Evolutionary conservation across 2,329 filamentous ascomycete genomes (phyloP), one percentile per base, ranked within the genome.

Genomic region (Ophiostoma quercus): DNA sequence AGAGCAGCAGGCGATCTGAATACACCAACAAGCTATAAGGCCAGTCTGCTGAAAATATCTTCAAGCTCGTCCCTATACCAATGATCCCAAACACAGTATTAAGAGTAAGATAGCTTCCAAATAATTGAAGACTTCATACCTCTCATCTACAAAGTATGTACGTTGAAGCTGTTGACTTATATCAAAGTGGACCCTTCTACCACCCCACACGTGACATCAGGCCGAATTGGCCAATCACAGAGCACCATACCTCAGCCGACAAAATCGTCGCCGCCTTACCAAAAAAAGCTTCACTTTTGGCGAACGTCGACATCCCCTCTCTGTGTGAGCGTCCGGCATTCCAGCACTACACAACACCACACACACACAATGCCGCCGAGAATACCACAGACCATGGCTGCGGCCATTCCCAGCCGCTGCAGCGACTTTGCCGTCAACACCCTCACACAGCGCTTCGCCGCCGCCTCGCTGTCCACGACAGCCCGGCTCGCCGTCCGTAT

Each of bases 281-380:
- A 11, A 16, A 43, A 43, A 66, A 66, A 66, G 63, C 63, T 66
- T 66, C 63, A 66, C 63, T 25, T 25, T 47, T 66, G 16, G 63
- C 41, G 19, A 39, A n/a, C 34, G 22, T 57, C 51, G 57, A 62
- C 57, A 25, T 34, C 25, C 57, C 57, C 57, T 62, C 57, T 62
- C 57, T 32, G 12, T 29, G 57, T 62, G 57, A 62, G 57, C 57
- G 22, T 62, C 14, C 12, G 32, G 57, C 25, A 62, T 7, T 62
- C 7, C 25, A 62, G 57, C 12, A 62, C 4, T 16, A 25, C 57
- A 62, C 22, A 41, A 9, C 63, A 25, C 34, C 37, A 43, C n/a
- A 62, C 43, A 60, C 60, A 7, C 66, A 66, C 60, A 32, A 75
- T 75, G 74, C 68, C 74, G 29, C 71, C 73, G 19, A 72, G 72